Evolutionary conservation across 495 filamentous ascomycete species (phyloP).

Genomic region (Halenospora varia): DNA sequence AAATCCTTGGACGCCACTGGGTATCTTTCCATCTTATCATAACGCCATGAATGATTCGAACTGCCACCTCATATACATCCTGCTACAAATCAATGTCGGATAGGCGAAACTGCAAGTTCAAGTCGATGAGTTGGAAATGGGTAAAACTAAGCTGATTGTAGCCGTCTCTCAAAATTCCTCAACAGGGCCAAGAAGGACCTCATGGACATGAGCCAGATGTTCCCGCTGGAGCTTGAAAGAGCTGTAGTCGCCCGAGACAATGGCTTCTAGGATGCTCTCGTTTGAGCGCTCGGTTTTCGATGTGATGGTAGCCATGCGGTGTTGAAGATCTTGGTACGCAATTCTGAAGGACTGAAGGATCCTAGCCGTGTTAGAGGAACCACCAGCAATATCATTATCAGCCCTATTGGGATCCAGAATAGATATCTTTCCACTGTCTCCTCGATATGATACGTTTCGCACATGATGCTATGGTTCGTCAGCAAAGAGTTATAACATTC

Average conservation of each 20-base stretch:
- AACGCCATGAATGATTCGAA: conserved; percentile 18
- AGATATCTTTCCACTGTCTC: conserved; percentile 50
- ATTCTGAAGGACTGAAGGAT: conserved; percentile 62
- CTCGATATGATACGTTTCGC: conserved; percentile 37
- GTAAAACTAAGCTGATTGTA: background rate
- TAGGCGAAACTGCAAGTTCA: background rate
- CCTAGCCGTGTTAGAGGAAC: conserved; percentile 57
- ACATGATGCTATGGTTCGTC: conserved; percentile 2
- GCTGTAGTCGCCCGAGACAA: conserved; percentile 70
- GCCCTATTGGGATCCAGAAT: conserved; percentile 88
- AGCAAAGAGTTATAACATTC: background rate
- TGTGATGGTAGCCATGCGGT: conserved; percentile 48
- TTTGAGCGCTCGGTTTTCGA: conserved; percentile 20
- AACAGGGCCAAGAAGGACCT: conserved; percentile 19
- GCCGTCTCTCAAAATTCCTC: background rate
- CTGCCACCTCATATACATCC: conserved; percentile 4
- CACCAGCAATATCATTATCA: conserved; percentile 81
- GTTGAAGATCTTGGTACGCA: conserved; percentile 52
- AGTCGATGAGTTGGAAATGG: background rate
- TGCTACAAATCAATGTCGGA: conserved; percentile 1
- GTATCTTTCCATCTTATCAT: conserved; percentile 21
- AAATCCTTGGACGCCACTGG: conserved; percentile 13
- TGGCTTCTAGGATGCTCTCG: conserved; percentile 56
- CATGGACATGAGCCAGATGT: conserved; percentile 23
- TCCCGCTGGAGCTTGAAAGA: conserved; percentile 61